Conservation (phyloP, 768 basidiomycete genomes). For the Kwoniella mangroviensis region DNA sequence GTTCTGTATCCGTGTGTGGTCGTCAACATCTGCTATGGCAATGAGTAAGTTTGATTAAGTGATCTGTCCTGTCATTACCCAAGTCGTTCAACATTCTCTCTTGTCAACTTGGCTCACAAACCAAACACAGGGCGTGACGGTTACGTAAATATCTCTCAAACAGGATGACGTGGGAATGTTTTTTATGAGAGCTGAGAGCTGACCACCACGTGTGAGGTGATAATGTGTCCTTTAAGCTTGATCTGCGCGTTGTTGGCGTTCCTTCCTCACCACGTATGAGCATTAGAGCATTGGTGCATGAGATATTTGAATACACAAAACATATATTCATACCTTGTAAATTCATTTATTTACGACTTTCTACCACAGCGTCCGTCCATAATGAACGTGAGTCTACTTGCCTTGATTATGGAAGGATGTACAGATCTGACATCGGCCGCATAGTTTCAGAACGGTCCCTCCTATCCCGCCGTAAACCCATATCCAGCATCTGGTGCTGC, state of each 20-base stretch:
- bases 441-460: slow-evolving; percentile 5
- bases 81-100: background rate
- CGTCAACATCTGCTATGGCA: no score
- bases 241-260: background rate
- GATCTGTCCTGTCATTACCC: no score
- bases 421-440: background rate
- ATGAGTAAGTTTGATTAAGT: no score
- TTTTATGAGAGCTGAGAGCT: no score
- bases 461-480: slow-evolving; percentile 20
- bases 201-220: background rate
- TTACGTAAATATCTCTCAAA: background rate
- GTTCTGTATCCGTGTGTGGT: no score
- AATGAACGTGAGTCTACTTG: slow-evolving; percentile 15
- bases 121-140: background rate
- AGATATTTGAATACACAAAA: no score
- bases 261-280: background rate
- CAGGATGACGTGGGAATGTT: no score
- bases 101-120: background rate
- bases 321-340: no score
- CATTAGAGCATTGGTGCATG: no score
- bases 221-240: background rate
- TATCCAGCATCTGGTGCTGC: slow-evolving; percentile 23
- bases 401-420: background rate
- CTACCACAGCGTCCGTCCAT: background rate
- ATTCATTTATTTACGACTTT: background rate